These are phyloP conservation scores for Alternaria incomplexa DNA, from an alignment of 2,329 filamentous ascomycete species.

Conservation along the genomic window DNA sequence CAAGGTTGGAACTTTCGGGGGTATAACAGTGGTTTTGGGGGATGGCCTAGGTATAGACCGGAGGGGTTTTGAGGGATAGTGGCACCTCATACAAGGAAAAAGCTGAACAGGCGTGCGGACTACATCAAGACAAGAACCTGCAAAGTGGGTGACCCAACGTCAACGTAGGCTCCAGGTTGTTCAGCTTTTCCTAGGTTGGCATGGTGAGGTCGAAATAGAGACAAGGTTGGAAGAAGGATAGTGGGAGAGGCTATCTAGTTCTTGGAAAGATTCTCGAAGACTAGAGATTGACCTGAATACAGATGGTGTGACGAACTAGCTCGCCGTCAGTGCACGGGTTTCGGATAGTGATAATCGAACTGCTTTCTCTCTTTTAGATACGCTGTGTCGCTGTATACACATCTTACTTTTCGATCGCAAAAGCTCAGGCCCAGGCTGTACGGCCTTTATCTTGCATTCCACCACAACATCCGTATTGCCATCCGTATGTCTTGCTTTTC, in stretches of 20 bases:
- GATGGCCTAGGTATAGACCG: not conserved
- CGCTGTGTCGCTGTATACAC: not conserved
- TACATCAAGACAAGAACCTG: not conserved
- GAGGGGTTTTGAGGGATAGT: not conserved
- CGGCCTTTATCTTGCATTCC: not conserved
- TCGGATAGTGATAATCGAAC: not conserved
- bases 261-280: not conserved
- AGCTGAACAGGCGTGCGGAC: not conserved
- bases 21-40: not conserved
- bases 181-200: not conserved
- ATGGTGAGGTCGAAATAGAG: not conserved
- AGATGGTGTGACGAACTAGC: not conserved
- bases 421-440: not conserved
- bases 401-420: not conserved
- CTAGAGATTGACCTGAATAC: not conserved
- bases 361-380: not conserved
- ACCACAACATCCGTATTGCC: not conserved
- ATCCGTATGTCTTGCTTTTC: not conserved
- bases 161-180: not conserved
- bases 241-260: not conserved
- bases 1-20: conserved; percentile 12
- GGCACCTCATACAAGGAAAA: not conserved
- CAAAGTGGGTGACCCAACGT: not conserved
- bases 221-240: not conserved
- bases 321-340: not conserved